Evolutionary conservation across 2,329 filamentous ascomycete genomes (phyloP).

Genomic region (Apiospora pterosperma): DNA sequence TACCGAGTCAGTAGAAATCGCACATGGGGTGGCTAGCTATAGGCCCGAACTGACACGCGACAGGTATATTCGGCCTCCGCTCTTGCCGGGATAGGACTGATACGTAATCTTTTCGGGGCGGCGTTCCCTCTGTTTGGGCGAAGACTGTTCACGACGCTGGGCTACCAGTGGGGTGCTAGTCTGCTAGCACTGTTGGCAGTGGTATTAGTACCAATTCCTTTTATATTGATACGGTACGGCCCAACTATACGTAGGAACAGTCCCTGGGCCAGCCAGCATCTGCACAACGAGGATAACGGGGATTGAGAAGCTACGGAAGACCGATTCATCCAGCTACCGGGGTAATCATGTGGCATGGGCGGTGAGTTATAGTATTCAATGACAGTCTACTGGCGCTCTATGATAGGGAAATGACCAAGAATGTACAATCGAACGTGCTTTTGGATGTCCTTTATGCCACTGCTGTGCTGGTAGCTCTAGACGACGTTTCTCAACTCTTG

Average conservation of each 20-base stretch:
- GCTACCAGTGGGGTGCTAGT: slow-evolving; percentile 33
- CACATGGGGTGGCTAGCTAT: too few relatives aligned
- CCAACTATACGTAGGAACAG: slow-evolving; percentile 20
- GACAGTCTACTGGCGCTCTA: not conserved
- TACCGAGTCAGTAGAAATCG: slow-evolving; percentile 26
- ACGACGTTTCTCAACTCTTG: slow-evolving; percentile 55
- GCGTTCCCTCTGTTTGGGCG: slow-evolving; percentile 35
- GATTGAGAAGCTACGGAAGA: not conserved
- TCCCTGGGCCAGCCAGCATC: slow-evolving; percentile 23
- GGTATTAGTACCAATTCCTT: slow-evolving; percentile 29
- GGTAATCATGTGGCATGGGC: not conserved
- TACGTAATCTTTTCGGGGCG: slow-evolving; percentile 35
- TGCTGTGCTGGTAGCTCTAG: not conserved
- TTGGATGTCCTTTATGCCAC: not conserved
- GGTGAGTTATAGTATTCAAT: not conserved
- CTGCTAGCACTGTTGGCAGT: slow-evolving; percentile 32
- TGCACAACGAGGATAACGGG: slow-evolving; percentile 13
- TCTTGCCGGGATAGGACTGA: slow-evolving; percentile 36
- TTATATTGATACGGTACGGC: slow-evolving; percentile 22
- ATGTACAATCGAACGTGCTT: not conserved
- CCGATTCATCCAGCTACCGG: too few relatives aligned
- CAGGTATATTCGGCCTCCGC: slow-evolving; percentile 36
- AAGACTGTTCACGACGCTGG: slow-evolving; percentile 29
- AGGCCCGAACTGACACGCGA: not conserved
- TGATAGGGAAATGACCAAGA: not conserved